Evolutionary conservation across 202 grass and related monocot genomes (phyloP).

Genomic region (Miscanthus sacchariflorus): DNA sequence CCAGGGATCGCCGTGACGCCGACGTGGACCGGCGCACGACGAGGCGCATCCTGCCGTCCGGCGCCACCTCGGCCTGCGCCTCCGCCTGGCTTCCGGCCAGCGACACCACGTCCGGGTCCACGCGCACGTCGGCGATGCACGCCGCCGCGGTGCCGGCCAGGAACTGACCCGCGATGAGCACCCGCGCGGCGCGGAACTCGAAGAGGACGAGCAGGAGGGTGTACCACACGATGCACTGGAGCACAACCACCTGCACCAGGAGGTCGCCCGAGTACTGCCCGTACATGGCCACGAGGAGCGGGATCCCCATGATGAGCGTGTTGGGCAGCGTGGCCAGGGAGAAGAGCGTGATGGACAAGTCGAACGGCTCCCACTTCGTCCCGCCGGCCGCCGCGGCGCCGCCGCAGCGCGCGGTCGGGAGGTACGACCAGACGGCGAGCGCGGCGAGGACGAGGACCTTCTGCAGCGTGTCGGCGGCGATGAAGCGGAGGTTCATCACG

Average conservation of each 20-base stretch:
- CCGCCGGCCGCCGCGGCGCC: background rate
- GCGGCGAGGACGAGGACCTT: constrained; percentile 71
- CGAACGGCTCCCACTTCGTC: constrained; percentile 37
- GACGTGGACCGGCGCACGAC: constrained; percentile 62
- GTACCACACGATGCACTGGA: constrained; percentile 97
- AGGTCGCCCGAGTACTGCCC: constrained; percentile 65
- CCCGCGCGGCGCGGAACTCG: constrained; percentile 81
- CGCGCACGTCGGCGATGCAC: constrained; percentile 59
- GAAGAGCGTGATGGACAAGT: constrained; percentile 92
- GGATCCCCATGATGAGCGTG: constrained; percentile 91
- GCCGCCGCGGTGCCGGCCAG: constrained; percentile 57
- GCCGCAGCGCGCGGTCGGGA: background rate
- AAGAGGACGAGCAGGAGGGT: constrained; percentile 87
- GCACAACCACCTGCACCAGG: constrained; percentile 90
- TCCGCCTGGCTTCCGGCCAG: constrained; percentile 65
- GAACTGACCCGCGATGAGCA: constrained; percentile 69
- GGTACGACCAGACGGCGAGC: constrained; percentile 54
- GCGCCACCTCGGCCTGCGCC: constrained; percentile 60
- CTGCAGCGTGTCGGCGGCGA: constrained; percentile 90
- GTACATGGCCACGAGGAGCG: constrained; percentile 89
- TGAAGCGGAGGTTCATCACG: constrained; percentile 81
- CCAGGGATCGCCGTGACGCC: constrained; percentile 53
- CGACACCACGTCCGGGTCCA: constrained; percentile 77
- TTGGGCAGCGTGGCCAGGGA: constrained; percentile 80
- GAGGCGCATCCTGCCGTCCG: constrained; percentile 71